Evolutionary conservation across 1,284 basidiomycete genomes (phyloP), one percentile per base, ranked within the genome.

Genomic region (Heliocybe sulcata): DNA sequence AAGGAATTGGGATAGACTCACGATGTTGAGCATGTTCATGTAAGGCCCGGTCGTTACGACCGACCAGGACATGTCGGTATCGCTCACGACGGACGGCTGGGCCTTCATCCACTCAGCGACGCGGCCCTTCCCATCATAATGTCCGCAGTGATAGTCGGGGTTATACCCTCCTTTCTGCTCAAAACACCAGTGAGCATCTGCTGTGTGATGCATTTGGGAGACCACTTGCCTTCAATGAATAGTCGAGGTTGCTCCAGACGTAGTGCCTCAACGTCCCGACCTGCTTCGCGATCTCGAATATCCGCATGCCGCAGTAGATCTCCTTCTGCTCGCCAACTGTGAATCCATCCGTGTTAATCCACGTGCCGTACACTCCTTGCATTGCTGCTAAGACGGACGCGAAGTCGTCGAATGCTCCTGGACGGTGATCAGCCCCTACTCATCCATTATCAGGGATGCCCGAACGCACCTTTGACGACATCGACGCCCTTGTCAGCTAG

Each of bases 241-340:
- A 77, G 56, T 75, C 73, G 12, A 80, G 65, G 54, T 66, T 73
- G 59, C 75, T 77, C 74, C 73, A 80, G 29, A 80, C 65, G 54
- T 75, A 75, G 58, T 80, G 77, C 20, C 67, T 64, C 47, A 77
- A 62, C 29, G 69, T 62, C 9, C 63, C 61, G 1, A 60, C 65
- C 45, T 73, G 68, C 58, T 76, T 73, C 3, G 78, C 76, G 20
- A 72, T 62, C 59, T 81, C 77, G 58, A 75, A 80, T 11, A 79
- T 73, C 48, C 74, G 67, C 56, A 77, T 69, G 0, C 73, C 75
- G 12, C 66, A 60, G 50, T 70, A 76, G 0, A 74, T 72, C 60
- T 77, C 76, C 48, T 64, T 68, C 59, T 71, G 63, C 61, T 76
- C 72, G 10, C 77, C 76, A 9, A 77, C 67, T 2, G 72, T 75